Evolutionary conservation across 208 protist genomes (phyloP), one percentile per base, ranked within the genome.

Genomic region (Leptomonas seymouri): DNA sequence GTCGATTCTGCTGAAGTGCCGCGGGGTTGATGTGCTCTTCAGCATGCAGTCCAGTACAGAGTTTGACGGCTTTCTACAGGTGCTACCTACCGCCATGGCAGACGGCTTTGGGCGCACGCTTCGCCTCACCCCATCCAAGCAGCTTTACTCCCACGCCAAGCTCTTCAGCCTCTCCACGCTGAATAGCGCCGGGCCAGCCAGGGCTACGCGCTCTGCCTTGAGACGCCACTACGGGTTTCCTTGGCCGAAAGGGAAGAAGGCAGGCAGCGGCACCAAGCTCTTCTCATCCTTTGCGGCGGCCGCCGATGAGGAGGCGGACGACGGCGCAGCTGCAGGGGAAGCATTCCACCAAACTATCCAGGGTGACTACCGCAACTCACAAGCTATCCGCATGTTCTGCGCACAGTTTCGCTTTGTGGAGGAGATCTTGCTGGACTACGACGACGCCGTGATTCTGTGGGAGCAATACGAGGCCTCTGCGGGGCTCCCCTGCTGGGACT

Each of bases 351-450:
- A 36, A 51, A 46, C 28, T 53, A 27, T 57, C n/a, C 60, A 59
- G 4, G 48, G 62, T 16, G 63, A 68, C 50, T 57, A 49, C 55
- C 36, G 56, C 71, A 48, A 53, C 46, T 44, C 49, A 25, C 62
- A 62, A 45, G 58, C 61, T 15, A 59, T 67, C 28, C 57, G 68
- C 42, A 39, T 39, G 15, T 67, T 80, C 65, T 82, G 78, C 48
- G 70, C 76, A 20, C 74, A 80, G 56, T 85, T 80, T 42, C 84
- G 84, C 57, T 86, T 85, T 65, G 80, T 91, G 46, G 79, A 91
- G 74, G 85, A 91, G 67, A 42, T 84, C 31, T 50, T 87, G 62
- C 54, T 78, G 28, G 80, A 91, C n/a, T 91, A 83, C 78, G 76
- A 86, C 54, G 81, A 91, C 56, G 76, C 78, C 23, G 27, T 68